Evolutionary conservation across 1,284 basidiomycete genomes (phyloP).

Genomic region (Ceratobasidium sp.): DNA sequence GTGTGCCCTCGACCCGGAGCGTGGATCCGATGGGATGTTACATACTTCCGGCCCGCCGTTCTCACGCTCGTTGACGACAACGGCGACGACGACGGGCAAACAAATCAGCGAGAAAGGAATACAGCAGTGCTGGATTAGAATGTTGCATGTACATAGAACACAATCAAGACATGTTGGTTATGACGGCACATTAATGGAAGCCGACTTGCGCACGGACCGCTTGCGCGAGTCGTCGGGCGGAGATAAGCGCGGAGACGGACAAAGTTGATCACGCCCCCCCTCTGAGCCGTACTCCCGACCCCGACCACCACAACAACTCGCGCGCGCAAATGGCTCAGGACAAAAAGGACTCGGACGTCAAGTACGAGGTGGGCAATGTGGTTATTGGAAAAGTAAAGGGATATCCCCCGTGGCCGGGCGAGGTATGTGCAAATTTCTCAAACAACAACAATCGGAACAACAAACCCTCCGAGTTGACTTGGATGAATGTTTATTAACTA

Average conservation of each 20-base stretch:
- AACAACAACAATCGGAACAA: constrained; percentile 52
- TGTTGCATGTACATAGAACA: constrained; percentile 25
- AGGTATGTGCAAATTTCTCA: constrained; percentile 67
- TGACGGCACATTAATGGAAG: neutral
- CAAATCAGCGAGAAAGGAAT: neutral
- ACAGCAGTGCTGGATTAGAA: neutral
- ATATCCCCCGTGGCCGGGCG: constrained; percentile 93
- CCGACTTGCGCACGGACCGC: constrained; percentile 40
- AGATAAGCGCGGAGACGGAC: constrained; percentile 44
- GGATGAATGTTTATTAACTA: neutral
- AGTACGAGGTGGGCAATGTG: constrained; percentile 78
- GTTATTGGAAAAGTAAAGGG: constrained; percentile 95
- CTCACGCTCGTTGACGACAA: constrained; percentile 23
- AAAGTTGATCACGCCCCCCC: constrained; percentile 43
- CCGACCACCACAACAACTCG: constrained; percentile 9
- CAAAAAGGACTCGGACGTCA: constrained; percentile 53
- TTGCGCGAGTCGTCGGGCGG: constrained; percentile 7
- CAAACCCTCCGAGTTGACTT: constrained; percentile 29
- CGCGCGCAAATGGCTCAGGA: constrained; percentile 26
- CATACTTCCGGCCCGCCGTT: constrained; percentile 32
- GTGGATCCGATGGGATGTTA: constrained; percentile 34
- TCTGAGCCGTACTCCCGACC: constrained; percentile 4
- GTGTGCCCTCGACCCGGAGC: constrained; percentile 37
- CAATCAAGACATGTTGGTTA: neutral
- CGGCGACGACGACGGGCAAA: constrained; percentile 13